Evolutionary conservation across 768 basidiomycete species (phyloP), one percentile per base, ranked within the genome.

Genomic region (Pisolithus marmoratus): DNA sequence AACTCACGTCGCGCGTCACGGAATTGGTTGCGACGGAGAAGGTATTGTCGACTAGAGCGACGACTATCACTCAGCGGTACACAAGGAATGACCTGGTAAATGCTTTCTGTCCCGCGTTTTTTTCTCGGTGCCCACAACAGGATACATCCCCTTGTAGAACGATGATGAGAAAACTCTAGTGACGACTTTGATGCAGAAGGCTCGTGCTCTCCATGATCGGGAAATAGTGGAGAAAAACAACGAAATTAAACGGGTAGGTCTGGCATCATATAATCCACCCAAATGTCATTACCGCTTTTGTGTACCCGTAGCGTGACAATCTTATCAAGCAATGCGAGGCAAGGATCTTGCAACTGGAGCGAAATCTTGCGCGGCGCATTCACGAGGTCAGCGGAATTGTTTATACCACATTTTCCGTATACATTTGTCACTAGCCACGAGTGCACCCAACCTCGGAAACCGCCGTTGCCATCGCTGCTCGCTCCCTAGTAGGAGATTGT

Each of bases 171-270:
- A 74, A 59, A 71, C 64, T 4, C 72, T 84, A 44, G 74, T 79
- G 8, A 64, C 72, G 48, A 64, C 68, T 45, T 57, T 84, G 27
- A 70, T 79, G 55, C 66, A 66, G 38, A 63, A 74, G 44, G 72
- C 77, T 15, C 71, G 75, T 47, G 70, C 72, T 11, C 63, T 76
- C 20, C 74, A 82, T 56, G 82, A 81, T 54, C 73, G 81, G 48
- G 75, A 77, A 17, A 66, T 76, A 36, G 73, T 82, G 27, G 71
- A 69, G 23, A 82, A 82, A 60, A 71, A 70, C 48, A 81, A 83
- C 56, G 81, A 83, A 50, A 71, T 84, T 26, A 76, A 75, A 53
- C 70, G 75, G 54, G 82, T 82, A 54, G 40, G 71, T 64, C 51
- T 37, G 22, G 34, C 31, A 42, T 27, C 12, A 38, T 47, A 15